phyloP scores from a whole-genome alignment of 345 rosid genomes.

The Adansonia digitata region DNA sequence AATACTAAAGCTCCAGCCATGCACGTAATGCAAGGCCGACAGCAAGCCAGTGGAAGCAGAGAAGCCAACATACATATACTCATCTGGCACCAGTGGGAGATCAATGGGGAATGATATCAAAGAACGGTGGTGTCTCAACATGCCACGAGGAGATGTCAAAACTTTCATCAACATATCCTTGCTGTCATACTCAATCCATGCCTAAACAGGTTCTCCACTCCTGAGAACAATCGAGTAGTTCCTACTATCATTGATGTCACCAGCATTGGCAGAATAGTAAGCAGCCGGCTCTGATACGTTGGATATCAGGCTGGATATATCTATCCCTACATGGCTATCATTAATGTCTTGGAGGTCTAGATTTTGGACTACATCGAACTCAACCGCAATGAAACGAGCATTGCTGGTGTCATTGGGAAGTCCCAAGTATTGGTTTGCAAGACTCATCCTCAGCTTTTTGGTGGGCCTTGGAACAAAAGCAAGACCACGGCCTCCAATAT shows the following conservation, averaged over 20 bases:
- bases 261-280: slow-evolving; percentile 12
- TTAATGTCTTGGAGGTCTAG: slow-evolving; percentile 32
- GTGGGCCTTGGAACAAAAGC: slow-evolving; percentile 37
- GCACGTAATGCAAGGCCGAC: slow-evolving; percentile 26
- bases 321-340: slow-evolving; percentile 45
- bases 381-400: slow-evolving; percentile 30
- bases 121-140: slow-evolving; percentile 22
- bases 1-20: slow-evolving; percentile 37
- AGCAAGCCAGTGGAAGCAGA: slow-evolving; percentile 35
- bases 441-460: slow-evolving; percentile 7
- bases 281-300: slow-evolving; percentile 26
- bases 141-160: slow-evolving; percentile 22
- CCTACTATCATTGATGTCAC: background rate
- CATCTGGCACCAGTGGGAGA: slow-evolving; percentile 23
- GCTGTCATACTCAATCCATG: slow-evolving; percentile 41
- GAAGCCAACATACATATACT: slow-evolving; percentile 37
- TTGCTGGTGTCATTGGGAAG: slow-evolving; percentile 23
- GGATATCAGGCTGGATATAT: slow-evolving; percentile 27
- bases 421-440: slow-evolving; percentile 31
- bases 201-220: slow-evolving; percentile 23
- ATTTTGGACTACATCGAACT: slow-evolving; percentile 30
- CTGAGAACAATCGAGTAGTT: slow-evolving; percentile 19
- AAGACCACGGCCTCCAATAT: slow-evolving; percentile 35
- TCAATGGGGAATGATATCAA: slow-evolving; percentile 30
- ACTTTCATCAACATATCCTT: slow-evolving; percentile 26